Conservation (phyloP, 257 asterid genomes). For the Schizonepeta tenuifolia region DNA sequence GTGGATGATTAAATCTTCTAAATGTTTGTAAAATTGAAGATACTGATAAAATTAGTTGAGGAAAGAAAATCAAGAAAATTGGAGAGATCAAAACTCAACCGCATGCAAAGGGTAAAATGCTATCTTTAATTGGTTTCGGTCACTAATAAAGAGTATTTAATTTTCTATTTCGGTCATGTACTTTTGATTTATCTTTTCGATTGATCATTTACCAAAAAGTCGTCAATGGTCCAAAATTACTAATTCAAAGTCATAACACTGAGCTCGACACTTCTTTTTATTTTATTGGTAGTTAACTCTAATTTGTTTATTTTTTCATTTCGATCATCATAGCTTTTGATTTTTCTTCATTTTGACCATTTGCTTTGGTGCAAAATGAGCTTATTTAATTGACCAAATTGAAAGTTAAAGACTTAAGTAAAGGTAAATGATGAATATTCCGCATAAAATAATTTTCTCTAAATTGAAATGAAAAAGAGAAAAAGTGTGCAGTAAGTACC, state of each 20-base stretch:
- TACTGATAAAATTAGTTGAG: not conserved
- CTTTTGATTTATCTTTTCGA: not conserved
- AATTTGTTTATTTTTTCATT: no score
- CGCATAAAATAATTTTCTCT: not conserved
- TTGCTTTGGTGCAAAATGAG: no score
- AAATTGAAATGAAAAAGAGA: not conserved
- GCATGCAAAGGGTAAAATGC: no score
- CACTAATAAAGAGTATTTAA: no score
- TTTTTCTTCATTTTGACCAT: no score
- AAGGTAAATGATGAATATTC: not conserved
- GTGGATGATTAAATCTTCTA: not conserved
- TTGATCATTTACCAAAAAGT: not conserved
- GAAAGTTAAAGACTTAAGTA: no score
- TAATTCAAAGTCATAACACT: no score
- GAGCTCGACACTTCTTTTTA: not conserved
- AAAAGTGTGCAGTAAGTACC: not conserved
- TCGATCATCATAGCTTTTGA: no score
- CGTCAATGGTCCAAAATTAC: not conserved
- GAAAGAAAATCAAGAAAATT: not conserved
- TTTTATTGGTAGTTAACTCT: not conserved
- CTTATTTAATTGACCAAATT: not conserved
- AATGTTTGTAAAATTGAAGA: not conserved
- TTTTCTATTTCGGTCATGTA: not conserved
- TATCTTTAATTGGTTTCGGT: no score
- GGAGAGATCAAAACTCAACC: no score